Evolutionary conservation across 1,284 basidiomycete genomes (phyloP), one percentile per base, ranked within the genome.

Genomic region (Cutaneotrichosporon cavernicola): DNA sequence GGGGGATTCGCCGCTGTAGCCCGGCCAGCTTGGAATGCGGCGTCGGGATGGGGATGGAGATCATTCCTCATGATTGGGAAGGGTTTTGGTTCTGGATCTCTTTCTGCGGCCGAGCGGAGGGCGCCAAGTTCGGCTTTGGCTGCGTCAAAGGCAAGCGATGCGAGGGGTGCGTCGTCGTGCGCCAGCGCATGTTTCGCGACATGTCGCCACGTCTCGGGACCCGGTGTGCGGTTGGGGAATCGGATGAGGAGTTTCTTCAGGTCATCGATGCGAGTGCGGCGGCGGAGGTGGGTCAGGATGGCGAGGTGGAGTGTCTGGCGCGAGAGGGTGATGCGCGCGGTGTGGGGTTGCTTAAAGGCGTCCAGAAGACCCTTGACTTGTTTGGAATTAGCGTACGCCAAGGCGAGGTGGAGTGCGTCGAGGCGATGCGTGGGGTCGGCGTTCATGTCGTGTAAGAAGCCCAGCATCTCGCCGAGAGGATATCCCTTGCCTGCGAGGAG

Each of bases 131-230:
- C 63, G 18, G 21, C 21, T 21, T 36, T 30, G 2, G 30, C 64
- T 4, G 21, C n/a, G n/a, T n/a, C 22, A 18, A 61, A 64, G 1
- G 65, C 65, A 9, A 43, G 30, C 2, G 38, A 22, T 5, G 62
- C 62, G 16, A 64, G 56, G 2, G 1, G 14, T 7, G 56, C 58
- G 59, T 68, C 64, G 49, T 58, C 56, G 16, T 31, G 22, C 21
- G 51, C 26, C 13, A 58, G 53, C 10, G 71, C 70, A 49, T 64
- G 62, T 32, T 36, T 32, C 1, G 56, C 67, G 1, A 76, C 40
- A 22, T 69, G 66, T 9, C 72, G 69, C 61, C 66, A 72, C 16
- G 73, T 72, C 50, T 73, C 72, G 4, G 68, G 66, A 2, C 70
- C 71, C 2, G 72, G 71, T 58, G 60, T 38, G 21, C 26, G 57